Evolutionary conservation across 176 grass and related monocot species (phyloP), one percentile per base, ranked within the genome.

Genomic region (Ananas comosus): DNA sequence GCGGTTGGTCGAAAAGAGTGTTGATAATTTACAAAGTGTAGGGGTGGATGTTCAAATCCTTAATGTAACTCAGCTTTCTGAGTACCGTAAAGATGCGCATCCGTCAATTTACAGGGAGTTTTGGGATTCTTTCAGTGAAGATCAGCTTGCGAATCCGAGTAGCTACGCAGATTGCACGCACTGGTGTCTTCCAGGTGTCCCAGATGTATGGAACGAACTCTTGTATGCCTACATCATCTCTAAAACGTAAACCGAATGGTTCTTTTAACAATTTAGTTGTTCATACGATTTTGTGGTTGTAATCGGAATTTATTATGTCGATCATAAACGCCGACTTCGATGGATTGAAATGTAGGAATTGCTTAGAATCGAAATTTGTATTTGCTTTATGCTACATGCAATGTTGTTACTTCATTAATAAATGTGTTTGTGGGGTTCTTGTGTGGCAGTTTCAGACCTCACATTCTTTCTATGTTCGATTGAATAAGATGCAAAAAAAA

Each of bases 171-270:
- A 85, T 63, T 85, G 83, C 70, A 85, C 48, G 9, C 83, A 85
- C 69, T 85, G 83, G 83, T 85, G 83, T 33, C 58, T 85, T 24
- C 83, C 83, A 10, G 83, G 83, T 16, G 78, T 85, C 51, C 83
- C 83, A 51, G 83, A 85, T 68, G 73, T 75, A 14, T 85, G 83
- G 83, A 85, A 85, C 17, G 77, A 85, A 18, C 56, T 80, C 65
- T 48, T 85, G 51, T 85, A 80, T 14, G 42, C 78, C 13, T 76
- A 77, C 70, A 72, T 79, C 47, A 25, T 54, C 49, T 66, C 77
- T 19, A 61, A 61, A 18, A 19, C n/a, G 13, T n/a, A 61, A 61
- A 17, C 54, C 3, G 9, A 59, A 18, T 9, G 7, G 7, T 56
- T 54, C 16, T 54, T n/a, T n/a, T n/a, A n/a, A n/a, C n/a, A n/a